Evolutionary conservation across 2,329 filamentous ascomycete species (phyloP), one percentile per base, ranked within the genome.

Genomic region (Aspergillus pseudoterreus): DNA sequence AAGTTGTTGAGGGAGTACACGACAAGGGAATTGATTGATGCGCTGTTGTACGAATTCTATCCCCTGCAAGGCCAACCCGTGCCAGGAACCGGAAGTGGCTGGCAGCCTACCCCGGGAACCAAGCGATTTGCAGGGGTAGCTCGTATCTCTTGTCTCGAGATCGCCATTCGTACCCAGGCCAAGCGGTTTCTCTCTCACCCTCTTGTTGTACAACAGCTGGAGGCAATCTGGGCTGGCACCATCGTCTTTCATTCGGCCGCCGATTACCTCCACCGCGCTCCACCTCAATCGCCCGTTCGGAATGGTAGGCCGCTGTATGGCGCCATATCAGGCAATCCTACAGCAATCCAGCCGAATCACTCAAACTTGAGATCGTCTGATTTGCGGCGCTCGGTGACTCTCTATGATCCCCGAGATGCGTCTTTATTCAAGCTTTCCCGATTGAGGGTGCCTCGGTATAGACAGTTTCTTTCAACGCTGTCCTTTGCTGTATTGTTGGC

Each of bases 161-260:
- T 97, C 52, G 92, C 92, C 54, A 96, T 97, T 63, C 85, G 90
- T 59, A 90, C 92, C 17, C 92, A 92, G 56, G 89, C 92, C 19
- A 96, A 97, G 73, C 87, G 90, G 60, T 95, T 96, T 61, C 78
- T 97, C 4, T 88, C 92, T 8, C 92, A 96, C 65, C 92, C 92
- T 0, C 78, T 96, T 3, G 91, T 96, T 0, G 87, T 96, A 8
- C 90, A 95, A 69, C 92, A 96, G 66, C 78, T 97, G n/a, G 91
- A 96, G 70, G 92, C 91, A 42, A 96, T 97, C 55, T 97, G 92
- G 92, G 92, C 90, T 17, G 92, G 92, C 24, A 92, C 88, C 15
- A 94, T 97, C 58, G 91, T 94, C 59, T 96, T 97, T 65, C 91
- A 96, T 71, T 94, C 90, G 1, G 84, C 87, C 11, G 90, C 90